Conservation (phyloP, 1,284 basidiomycete genomes). For the Sporisorium exsertum region DNA sequence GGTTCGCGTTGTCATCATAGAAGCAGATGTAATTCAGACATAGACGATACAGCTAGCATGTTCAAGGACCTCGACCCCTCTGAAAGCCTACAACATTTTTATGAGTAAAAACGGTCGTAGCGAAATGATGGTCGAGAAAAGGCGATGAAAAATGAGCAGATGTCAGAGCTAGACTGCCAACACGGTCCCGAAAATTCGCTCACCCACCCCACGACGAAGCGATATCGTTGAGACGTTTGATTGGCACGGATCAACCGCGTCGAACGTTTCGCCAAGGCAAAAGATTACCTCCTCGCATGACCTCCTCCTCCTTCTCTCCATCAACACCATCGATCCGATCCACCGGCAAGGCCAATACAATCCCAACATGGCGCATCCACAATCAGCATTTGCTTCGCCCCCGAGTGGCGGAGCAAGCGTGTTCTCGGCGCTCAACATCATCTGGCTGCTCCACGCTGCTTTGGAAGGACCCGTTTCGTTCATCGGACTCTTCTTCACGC, state of each 20-base stretch:
- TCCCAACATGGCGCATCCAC: conserved; percentile 46
- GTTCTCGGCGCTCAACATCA: conserved; percentile 43
- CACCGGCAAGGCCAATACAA: neutral
- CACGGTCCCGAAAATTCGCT: neutral
- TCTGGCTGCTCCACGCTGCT: conserved; percentile 82
- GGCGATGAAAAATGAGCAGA: neutral
- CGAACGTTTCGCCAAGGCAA: too few species aligned
- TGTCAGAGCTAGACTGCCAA: neutral
- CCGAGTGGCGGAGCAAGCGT: conserved; percentile 5
- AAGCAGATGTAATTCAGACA: neutral
- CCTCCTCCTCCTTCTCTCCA: neutral
- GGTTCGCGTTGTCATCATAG: neutral
- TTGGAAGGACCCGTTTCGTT: conserved; percentile 80
- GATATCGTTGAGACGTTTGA: neutral
- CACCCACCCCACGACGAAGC: conserved; percentile 11
- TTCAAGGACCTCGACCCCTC: neutral
- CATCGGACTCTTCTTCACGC: conserved; percentile 78
- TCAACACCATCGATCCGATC: neutral
- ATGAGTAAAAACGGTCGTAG: neutral
- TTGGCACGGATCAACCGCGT: conserved; percentile 27
- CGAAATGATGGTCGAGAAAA: conserved; percentile 3
- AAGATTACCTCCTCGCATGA: too few species aligned
- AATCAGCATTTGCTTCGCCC: conserved; percentile 33
- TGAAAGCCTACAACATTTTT: neutral
- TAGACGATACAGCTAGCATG: neutral